Evolutionary conservation across 768 basidiomycete genomes (phyloP).

Genomic region (Amanita subjunquillea): DNA sequence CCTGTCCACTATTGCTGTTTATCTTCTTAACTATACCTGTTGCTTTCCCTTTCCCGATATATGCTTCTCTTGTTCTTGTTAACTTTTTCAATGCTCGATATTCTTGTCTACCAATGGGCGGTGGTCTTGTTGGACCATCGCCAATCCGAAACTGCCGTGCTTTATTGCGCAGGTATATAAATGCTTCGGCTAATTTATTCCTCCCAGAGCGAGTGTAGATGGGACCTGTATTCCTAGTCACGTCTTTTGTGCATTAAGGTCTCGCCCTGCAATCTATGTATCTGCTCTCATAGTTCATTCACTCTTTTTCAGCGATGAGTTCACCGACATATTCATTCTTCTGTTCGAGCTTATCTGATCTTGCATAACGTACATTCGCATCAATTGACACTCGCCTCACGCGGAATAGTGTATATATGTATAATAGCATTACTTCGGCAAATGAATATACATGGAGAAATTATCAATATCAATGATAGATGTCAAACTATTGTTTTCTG

Average conservation of each 20-base stretch:
- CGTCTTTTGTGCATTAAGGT: not conserved
- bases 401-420: not conserved
- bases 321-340: not conserved
- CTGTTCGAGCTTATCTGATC: not conserved
- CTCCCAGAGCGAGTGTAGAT: not conserved
- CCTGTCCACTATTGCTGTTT: constrained; percentile 32
- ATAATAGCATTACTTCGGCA: not conserved
- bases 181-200: constrained; percentile 3
- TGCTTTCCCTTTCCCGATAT: not conserved
- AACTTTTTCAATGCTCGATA: not conserved
- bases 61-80: not conserved
- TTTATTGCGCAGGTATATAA: not conserved
- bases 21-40: constrained; percentile 15
- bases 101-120: not conserved
- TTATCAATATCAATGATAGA: not conserved
- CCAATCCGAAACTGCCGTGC: not conserved
- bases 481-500: not conserved
- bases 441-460: not conserved
- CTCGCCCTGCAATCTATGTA: not conserved
- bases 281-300: not conserved
- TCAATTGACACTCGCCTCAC: not conserved
- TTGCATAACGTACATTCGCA: not conserved
- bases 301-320: not conserved
- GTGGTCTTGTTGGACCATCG: not conserved
- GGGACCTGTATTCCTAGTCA: constrained; percentile 1